These are phyloP conservation scores for Trichoderma asperellum DNA, from an alignment of 2,329 filamentous ascomycete species.

Conservation along the genomic window DNA sequence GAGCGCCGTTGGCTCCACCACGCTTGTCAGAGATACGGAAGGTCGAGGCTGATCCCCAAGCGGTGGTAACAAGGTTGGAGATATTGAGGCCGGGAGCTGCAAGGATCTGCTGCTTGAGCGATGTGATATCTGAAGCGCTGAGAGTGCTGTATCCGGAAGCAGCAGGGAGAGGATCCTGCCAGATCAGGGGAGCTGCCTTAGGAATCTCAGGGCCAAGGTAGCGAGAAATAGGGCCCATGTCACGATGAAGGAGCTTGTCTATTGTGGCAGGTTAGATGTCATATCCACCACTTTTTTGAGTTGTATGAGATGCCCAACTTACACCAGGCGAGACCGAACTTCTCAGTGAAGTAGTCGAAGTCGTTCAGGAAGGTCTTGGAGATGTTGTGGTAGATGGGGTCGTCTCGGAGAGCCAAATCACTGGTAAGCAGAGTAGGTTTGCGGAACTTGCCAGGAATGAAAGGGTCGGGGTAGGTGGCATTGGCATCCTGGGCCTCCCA, in stretches of 20 bases:
- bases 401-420: conserved; percentile 71
- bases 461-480: conserved; percentile 71
- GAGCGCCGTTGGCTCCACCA: conserved; percentile 77
- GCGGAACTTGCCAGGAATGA: conserved; percentile 70
- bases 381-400: conserved; percentile 75
- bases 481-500: conserved; percentile 72
- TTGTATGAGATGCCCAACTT: neutral
- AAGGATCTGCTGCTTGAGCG: conserved; percentile 70
- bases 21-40: conserved; percentile 79
- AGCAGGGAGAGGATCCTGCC: conserved; percentile 73
- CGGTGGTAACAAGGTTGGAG: conserved; percentile 64
- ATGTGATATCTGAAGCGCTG: conserved; percentile 61
- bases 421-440: conserved; percentile 74
- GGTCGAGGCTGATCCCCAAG: conserved; percentile 70
- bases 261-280: neutral
- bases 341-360: conserved; percentile 68
- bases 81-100: conserved; percentile 58
- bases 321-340: conserved; percentile 75
- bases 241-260: conserved; percentile 75
- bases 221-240: conserved; percentile 70
- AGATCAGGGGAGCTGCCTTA: conserved; percentile 62
- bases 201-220: conserved; percentile 77
- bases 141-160: conserved; percentile 58
- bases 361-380: conserved; percentile 68
- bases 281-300: neutral